phyloP scores from a whole-genome alignment of 177 flowering plant genomes.

The Tripterygium wilfordii region DNA sequence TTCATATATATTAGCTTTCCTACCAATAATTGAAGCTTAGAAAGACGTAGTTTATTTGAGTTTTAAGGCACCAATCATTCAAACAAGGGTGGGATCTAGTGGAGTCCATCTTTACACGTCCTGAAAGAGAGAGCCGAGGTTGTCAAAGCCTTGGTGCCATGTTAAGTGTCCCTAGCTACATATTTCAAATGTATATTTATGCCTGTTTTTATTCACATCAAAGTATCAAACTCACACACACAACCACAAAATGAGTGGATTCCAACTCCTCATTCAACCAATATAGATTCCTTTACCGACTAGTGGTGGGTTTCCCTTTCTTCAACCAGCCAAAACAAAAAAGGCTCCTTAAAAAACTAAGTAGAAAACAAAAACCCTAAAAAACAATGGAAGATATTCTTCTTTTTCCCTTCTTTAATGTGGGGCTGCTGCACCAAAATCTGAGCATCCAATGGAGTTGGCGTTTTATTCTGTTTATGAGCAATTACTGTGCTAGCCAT shows the following conservation, averaged over 20 bases:
- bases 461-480: too few relatives aligned
- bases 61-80: slow-evolving; percentile 50
- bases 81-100: slow-evolving; percentile 24
- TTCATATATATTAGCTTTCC: slow-evolving; percentile 25
- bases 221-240: too few relatives aligned
- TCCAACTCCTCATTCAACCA: slow-evolving; percentile 58
- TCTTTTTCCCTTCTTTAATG: too few relatives aligned
- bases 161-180: too few relatives aligned
- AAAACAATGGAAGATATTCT: too few relatives aligned
- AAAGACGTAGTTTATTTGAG: slow-evolving; percentile 36
- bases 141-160: slow-evolving; percentile 40
- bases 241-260: too few relatives aligned
- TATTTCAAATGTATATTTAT: too few relatives aligned
- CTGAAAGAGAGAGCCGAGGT: slow-evolving; percentile 33
- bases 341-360: slow-evolving; percentile 2
- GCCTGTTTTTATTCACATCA: too few relatives aligned
- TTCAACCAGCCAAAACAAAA: slow-evolving; percentile 19
- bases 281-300: slow-evolving; percentile 25
- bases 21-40: slow-evolving; percentile 45
- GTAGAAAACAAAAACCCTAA: background rate
- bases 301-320: slow-evolving; percentile 40
- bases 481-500: too few relatives aligned
- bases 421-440: too few relatives aligned
- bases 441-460: too few relatives aligned
- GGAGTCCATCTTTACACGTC: slow-evolving; percentile 68